A percentile compares a stretch with the other conserved stretches of the same genome.
These are phyloP conservation scores for Hypericum perforatum DNA, from an alignment of 345 rosid species.

Conservation along the genomic window DNA sequence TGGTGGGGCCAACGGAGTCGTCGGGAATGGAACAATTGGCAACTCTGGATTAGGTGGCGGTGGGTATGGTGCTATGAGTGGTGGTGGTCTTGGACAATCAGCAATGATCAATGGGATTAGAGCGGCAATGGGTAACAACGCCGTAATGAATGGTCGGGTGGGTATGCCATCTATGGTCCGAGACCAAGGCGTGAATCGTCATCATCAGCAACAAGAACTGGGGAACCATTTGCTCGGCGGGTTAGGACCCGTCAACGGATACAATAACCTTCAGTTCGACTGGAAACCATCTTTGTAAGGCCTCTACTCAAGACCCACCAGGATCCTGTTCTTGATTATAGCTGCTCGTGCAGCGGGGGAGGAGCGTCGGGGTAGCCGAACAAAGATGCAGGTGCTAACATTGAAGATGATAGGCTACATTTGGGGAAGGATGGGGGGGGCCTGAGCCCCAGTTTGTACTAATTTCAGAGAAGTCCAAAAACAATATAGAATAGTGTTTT, in stretches of 20 bases:
- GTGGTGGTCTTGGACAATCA: constrained; percentile 52
- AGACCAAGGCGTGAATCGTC: constrained; percentile 55
- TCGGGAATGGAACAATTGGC: constrained; percentile 45
- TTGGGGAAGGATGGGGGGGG: constrained; percentile 17
- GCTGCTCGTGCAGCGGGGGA: constrained; percentile 28
- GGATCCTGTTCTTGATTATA: constrained; percentile 14
- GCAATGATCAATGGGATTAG: constrained; percentile 55
- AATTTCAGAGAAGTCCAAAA: constrained; percentile 29
- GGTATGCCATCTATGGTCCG: constrained; percentile 42
- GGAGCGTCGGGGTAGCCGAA: constrained; percentile 16
- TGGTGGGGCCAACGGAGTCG: constrained; percentile 29
- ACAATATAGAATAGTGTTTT: constrained; percentile 44
- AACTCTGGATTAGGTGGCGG: constrained; percentile 32
- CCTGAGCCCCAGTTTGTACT: constrained; percentile 35
- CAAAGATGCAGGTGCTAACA: too few relatives aligned
- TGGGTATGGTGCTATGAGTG: constrained; percentile 40
- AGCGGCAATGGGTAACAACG: constrained; percentile 46
- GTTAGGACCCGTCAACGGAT: constrained; percentile 66
- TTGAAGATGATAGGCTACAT: constrained; percentile 13
- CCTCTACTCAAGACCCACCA: background rate
- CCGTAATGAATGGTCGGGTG: constrained; percentile 64
- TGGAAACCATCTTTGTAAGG: constrained; percentile 62
- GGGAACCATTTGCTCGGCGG: constrained; percentile 67
- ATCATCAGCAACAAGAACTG: constrained; percentile 50
- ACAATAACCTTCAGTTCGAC: constrained; percentile 65